Evolutionary conservation across 805 yeast genomes (phyloP).

Genomic region (Kodamaea jinghongensis): DNA sequence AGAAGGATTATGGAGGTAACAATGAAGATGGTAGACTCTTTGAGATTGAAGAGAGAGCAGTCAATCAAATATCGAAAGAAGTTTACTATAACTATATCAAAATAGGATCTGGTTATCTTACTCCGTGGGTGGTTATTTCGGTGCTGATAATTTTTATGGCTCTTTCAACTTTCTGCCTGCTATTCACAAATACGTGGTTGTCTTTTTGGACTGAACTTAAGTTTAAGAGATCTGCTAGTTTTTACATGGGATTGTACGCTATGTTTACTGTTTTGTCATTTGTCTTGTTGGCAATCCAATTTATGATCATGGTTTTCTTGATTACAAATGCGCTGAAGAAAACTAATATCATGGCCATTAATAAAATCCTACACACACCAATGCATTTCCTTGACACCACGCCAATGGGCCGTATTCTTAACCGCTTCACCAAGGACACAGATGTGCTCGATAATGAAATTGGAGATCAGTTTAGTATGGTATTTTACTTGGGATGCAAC

Average conservation of each 20-base stretch:
- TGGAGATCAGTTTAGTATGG: constrained; percentile 62
- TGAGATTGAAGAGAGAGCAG: constrained; percentile 19
- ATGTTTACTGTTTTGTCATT: constrained; percentile 54
- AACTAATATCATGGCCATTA: constrained; percentile 62
- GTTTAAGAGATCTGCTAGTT: constrained; percentile 48
- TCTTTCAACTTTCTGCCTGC: constrained; percentile 47
- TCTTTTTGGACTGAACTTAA: constrained; percentile 73
- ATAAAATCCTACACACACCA: constrained; percentile 69
- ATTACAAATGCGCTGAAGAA: constrained; percentile 51
- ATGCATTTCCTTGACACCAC: constrained; percentile 83
- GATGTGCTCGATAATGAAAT: constrained; percentile 80
- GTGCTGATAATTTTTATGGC: constrained; percentile 30
- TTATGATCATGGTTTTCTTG: constrained; percentile 45
- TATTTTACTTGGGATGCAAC: constrained; percentile 50
- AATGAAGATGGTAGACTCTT: constrained; percentile 6
- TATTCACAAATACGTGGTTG: constrained; percentile 73
- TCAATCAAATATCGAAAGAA: constrained; percentile 26
- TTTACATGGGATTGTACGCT: constrained; percentile 74
- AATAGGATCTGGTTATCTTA: constrained; percentile 15
- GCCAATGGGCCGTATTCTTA: constrained; percentile 85
- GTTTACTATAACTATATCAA: constrained; percentile 32
- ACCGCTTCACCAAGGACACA: constrained; percentile 84
- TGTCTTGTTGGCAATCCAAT: constrained; percentile 40
- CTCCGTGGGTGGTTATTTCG: constrained; percentile 15
- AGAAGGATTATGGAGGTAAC: background rate